phyloP scores from a whole-genome alignment of 495 filamentous ascomycete species.

The Saxophila tyrrhenica region DNA sequence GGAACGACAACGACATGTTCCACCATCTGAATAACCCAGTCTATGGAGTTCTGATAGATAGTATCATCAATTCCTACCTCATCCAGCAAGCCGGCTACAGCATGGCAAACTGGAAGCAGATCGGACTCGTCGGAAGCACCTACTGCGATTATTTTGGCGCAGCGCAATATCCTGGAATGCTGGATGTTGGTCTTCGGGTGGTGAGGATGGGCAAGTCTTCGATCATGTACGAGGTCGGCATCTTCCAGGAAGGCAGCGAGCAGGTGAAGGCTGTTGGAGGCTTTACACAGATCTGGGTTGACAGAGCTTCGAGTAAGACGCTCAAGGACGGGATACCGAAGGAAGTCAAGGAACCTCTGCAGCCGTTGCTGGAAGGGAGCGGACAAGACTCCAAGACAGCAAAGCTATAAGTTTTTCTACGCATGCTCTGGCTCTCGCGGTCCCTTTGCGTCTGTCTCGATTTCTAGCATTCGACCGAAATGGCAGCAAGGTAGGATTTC shows the following conservation, averaged over 20 bases:
- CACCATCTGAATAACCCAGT: constrained; percentile 39
- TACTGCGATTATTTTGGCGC: constrained; percentile 76
- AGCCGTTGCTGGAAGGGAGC: neutral
- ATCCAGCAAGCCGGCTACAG: constrained; percentile 66
- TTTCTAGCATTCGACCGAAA: too few species aligned
- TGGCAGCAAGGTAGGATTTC: too few species aligned
- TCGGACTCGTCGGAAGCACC: constrained; percentile 73
- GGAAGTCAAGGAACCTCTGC: neutral
- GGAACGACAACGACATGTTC: constrained; percentile 96
- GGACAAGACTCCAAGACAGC: neutral
- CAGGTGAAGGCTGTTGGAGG: constrained; percentile 73
- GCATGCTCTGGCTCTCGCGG: neutral
- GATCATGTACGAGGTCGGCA: constrained; percentile 83
- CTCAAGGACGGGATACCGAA: neutral
- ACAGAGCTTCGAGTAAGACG: neutral
- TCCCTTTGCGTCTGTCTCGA: too few species aligned
- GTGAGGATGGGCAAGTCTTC: constrained; percentile 76
- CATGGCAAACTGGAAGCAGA: constrained; percentile 56
- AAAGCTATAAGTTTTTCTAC: neutral
- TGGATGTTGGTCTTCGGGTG: constrained; percentile 73
- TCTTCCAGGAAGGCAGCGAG: constrained; percentile 65
- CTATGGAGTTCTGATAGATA: constrained; percentile 47
- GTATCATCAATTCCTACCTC: constrained; percentile 81
- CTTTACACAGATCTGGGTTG: constrained; percentile 79
- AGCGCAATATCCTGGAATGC: constrained; percentile 68